Percentiles rank a stretch among this genome's conserved stretches.
These are phyloP conservation scores for Fusarium avenaceum DNA, from an alignment of 2,329 filamentous ascomycete species.

Conservation along the genomic window DNA sequence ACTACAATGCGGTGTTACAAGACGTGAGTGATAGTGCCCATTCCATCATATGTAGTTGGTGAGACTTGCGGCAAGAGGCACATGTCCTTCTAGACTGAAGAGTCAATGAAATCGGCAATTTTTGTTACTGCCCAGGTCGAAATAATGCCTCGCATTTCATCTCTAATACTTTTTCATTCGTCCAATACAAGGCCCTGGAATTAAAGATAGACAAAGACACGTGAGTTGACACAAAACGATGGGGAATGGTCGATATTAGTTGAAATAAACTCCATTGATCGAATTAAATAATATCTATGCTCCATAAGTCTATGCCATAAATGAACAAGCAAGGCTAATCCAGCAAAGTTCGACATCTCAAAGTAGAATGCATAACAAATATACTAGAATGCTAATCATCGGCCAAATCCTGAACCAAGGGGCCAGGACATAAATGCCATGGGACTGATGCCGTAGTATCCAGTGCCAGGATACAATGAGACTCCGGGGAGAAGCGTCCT, in stretches of 20 bases:
- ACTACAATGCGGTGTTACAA: no score
- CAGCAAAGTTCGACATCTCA: not conserved
- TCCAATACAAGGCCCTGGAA: no score
- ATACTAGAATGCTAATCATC: conserved; percentile 28
- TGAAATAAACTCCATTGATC: conserved; percentile 7
- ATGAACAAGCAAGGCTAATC: conserved; percentile 15
- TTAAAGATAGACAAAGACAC: no score
- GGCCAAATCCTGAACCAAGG: not conserved
- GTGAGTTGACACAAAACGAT: no score
- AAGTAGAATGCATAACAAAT: conserved; percentile 17
- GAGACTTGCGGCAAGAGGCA: no score
- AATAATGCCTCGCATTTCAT: no score
- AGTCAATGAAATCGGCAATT: no score
- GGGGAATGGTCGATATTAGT: not conserved
- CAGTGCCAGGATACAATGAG: conserved; percentile 4
- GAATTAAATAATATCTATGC: conserved; percentile 26
- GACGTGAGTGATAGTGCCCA: no score
- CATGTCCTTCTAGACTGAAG: no score
- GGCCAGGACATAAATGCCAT: not conserved
- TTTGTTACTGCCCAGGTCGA: no score
- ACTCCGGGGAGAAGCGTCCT: not conserved
- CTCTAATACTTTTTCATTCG: no score
- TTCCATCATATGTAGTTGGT: no score
- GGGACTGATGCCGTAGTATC: conserved; percentile 6
- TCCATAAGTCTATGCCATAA: conserved; percentile 11